Base-by-base conservation (phyloP, 371 early-diverging fungal species). In the Apophysomyces elegans region DNA sequence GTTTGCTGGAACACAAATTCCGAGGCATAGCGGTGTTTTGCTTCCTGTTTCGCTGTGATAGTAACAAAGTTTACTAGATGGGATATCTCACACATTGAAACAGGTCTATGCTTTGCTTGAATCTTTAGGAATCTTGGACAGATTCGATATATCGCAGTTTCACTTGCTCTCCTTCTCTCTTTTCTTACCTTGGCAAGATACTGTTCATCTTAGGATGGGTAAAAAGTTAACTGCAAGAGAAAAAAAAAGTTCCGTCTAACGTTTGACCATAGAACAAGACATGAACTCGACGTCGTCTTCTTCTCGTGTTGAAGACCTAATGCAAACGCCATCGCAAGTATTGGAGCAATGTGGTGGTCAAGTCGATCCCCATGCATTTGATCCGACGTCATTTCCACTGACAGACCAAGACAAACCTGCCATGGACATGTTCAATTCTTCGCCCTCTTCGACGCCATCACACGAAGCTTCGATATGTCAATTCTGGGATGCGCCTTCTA, bases 161-260 rank as follows among this genome's bases (percentile, higher is more conserved):
- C 41, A 50, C 50, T 21, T 50, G 7, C 21, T 50, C 21, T 50
- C 21, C 21, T 50, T 18, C 9, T 9, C 21, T n/a, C 9, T 26
- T 50, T 50, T 0, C 5, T 18, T 21, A 41, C 7, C 41, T 9
- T 9, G 11, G 41, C 41, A 41, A 26, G 1, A 26, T 26, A 26
- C 26, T 26, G 26, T 26, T 26, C 26, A 41, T 12, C 41, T 41
- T 41, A 59, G 14, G 2, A 62, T 45, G 47, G 62, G 62, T 47
- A 37, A 47, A 62, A 35, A 62, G 47, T 26, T 26, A 26, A 26
- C 26, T 26, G 26, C 26, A 18, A 21, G 13, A 61, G 7, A 46
- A 36, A 61, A 8, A 62, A 62, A 47, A 62, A 50, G 6, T 21
- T 50, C 50, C 50, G 50, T 50, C 21, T 18, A 18, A 18, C 9